These are phyloP conservation scores for Lantana camara DNA, from an alignment of 257 asterid genomes.

Conservation along the genomic window DNA sequence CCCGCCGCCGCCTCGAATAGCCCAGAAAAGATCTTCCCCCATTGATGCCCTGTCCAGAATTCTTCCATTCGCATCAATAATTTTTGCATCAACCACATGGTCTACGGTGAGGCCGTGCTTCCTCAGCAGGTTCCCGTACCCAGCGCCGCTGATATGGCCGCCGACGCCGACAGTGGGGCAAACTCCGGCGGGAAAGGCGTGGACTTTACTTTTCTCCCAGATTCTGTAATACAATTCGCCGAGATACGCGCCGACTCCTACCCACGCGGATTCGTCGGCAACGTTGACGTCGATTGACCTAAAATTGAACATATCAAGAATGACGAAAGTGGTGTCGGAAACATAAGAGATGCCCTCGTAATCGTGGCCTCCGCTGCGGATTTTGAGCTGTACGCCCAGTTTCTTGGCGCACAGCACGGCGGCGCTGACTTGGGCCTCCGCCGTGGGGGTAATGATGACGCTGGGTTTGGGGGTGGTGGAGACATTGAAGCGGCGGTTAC, in stretches of 20 bases:
- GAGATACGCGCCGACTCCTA: conserved; percentile 51
- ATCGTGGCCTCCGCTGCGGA: conserved; percentile 74
- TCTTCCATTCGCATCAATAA: conserved; percentile 47
- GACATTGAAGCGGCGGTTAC: conserved; percentile 56
- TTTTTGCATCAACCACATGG: conserved; percentile 51
- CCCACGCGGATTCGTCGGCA: conserved; percentile 52
- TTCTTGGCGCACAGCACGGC: conserved; percentile 49
- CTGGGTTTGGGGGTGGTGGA: conserved; percentile 48
- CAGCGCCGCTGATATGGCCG: conserved; percentile 67
- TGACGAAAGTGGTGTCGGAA: conserved; percentile 34
- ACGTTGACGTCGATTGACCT: conserved; percentile 37
- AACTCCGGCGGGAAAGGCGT: conserved; percentile 54
- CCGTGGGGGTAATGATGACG: conserved; percentile 46
- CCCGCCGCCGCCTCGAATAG: conserved; percentile 67
- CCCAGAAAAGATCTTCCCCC: conserved; percentile 76
- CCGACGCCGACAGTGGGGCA: conserved; percentile 67
- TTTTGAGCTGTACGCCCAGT: conserved; percentile 40
- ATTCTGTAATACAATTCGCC: conserved; percentile 61
- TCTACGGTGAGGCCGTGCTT: conserved; percentile 58
- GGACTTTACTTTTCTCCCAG: conserved; percentile 42
- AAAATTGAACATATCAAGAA: conserved; percentile 60
- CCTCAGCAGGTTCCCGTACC: conserved; percentile 56
- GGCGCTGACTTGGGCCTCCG: conserved; percentile 41
- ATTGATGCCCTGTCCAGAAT: conserved; percentile 44
- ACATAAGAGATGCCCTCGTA: conserved; percentile 60